Evolutionary conservation across 495 filamentous ascomycete species (phyloP).

Genomic region (Peziza echinospora): DNA sequence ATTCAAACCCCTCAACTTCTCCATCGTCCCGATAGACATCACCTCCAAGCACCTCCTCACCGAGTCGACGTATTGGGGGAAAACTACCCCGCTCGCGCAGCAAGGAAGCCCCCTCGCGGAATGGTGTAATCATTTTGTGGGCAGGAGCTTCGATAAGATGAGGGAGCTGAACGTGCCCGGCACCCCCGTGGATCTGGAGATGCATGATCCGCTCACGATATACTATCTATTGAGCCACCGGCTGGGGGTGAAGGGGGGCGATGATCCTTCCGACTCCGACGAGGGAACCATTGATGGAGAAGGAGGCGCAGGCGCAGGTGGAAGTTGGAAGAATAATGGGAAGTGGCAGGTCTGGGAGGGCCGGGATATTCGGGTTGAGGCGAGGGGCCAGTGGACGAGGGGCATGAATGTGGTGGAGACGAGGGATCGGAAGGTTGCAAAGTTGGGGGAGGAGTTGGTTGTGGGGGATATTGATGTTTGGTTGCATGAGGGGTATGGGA

Average conservation of each 20-base stretch:
- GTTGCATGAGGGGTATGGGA: conserved; percentile 36
- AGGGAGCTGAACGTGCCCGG: conserved; percentile 33
- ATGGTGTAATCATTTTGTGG: conserved; percentile 63
- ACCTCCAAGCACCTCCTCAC: conserved; percentile 53
- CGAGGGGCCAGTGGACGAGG: conserved; percentile 76
- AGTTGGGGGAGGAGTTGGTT: conserved; percentile 28
- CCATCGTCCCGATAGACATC: conserved; percentile 73
- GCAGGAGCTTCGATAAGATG: conserved; percentile 54
- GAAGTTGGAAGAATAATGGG: no score
- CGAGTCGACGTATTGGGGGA: conserved; percentile 34
- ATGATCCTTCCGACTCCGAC: conserved; percentile 24
- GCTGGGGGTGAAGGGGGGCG: conserved; percentile 3
- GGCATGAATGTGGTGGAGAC: conserved; percentile 76
- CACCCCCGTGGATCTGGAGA: conserved; percentile 35
- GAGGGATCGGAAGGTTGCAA: conserved; percentile 38
- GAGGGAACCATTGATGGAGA: conserved; percentile 26
- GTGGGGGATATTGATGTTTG: conserved; percentile 39
- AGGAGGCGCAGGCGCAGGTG: conserved; percentile 17
- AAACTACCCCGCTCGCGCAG: conserved; percentile 27
- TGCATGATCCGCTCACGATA: conserved; percentile 77
- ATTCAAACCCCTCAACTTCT: conserved; percentile 46
- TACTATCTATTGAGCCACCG: conserved; percentile 57
- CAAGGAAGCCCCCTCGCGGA: conserved; percentile 54
- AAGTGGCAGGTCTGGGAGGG: conserved; percentile 23
- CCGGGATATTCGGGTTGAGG: conserved; percentile 70